These are phyloP conservation scores for Phytophthora lateralis DNA, from an alignment of 352 stramenopile genomes.

Conservation along the genomic window DNA sequence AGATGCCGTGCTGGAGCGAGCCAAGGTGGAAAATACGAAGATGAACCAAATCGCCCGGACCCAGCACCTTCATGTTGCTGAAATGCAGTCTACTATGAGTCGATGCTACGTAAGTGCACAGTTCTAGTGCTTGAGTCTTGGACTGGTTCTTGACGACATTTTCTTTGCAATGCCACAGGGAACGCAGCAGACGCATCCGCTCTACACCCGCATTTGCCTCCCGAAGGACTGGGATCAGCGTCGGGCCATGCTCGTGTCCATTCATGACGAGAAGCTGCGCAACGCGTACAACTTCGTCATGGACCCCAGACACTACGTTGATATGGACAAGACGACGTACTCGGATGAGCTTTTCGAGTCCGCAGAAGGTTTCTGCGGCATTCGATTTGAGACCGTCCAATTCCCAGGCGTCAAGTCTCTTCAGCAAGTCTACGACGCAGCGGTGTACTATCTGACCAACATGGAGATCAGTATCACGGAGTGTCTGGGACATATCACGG, in stretches of 20 bases:
- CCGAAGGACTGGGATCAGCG: slow-evolving; percentile 17
- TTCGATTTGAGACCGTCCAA: slow-evolving; percentile 30
- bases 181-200: slow-evolving; percentile 17
- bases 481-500: slow-evolving; percentile 30
- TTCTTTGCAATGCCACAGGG: slow-evolving; percentile 4
- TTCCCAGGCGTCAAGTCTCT: slow-evolving; percentile 35
- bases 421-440: slow-evolving; percentile 38
- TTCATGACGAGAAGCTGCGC: slow-evolving; percentile 18
- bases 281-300: slow-evolving; percentile 28
- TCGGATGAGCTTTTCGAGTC: slow-evolving; percentile 33
- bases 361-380: slow-evolving; percentile 28
- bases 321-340: slow-evolving; percentile 24
- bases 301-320: slow-evolving; percentile 8
- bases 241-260: slow-evolving; percentile 9
- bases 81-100: slow-evolving; percentile 12
- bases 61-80: slow-evolving; percentile 20
- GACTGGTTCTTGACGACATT: background rate
- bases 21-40: slow-evolving; percentile 3
- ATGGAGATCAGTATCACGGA: slow-evolving; percentile 47
- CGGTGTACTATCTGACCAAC: slow-evolving; percentile 43
- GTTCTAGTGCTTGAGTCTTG: background rate
- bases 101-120: slow-evolving; percentile 15
- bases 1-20: slow-evolving; percentile 7
- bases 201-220: slow-evolving; percentile 29
- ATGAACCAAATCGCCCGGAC: background rate